Evolutionary conservation across 805 yeast genomes (phyloP), one percentile per base, ranked within the genome.

Genomic region (Teunomyces aglyptinius): DNA sequence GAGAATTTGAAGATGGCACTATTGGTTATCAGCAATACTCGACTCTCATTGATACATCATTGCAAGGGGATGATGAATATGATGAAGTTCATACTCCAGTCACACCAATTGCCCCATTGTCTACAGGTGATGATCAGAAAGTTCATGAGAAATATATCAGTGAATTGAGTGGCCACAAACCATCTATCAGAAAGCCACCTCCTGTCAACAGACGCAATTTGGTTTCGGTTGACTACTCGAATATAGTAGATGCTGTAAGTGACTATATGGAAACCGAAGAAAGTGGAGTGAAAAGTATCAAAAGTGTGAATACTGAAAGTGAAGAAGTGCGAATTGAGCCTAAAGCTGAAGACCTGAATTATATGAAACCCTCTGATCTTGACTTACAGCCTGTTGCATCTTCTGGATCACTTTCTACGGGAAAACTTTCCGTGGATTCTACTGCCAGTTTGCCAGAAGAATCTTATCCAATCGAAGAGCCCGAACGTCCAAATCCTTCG

Each of bases 171-270:
- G 64, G 67, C 1, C 64, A 64, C 41, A 62, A 52, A 41, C 61
- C 56, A 6, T 70, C 76, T 2, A 51, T 71, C 12, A 59, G 75
- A 34, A 71, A 68, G 41, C 73, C 75, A 0, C 39, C 39, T 6
- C 74, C 75, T 12, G 57, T 63, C 11, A 34, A 31, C 18, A 45
- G 56, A 43, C 48, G 50, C 7, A 45, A 53, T 16, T 49, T 60
- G 41, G 61, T 63, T 3, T 62, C 68, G 0, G 63, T 58, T 5
- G 67, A 55, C 49, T 65, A 64, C 46, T 49, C 61, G 8, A 58
- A 51, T 28, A 64, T 61, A 34, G 67, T 64, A 8, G 68, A 63
- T 53, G 69, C 70, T 6, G 64, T 65, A 3, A 60, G 61, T 45
- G 69, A 61, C 1, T 65, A 64, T 45, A 51, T 63, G 55, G 52